These are phyloP conservation scores for Dalbergia cultrata DNA, from an alignment of 306 rosid genomes.

Conservation along the genomic window DNA sequence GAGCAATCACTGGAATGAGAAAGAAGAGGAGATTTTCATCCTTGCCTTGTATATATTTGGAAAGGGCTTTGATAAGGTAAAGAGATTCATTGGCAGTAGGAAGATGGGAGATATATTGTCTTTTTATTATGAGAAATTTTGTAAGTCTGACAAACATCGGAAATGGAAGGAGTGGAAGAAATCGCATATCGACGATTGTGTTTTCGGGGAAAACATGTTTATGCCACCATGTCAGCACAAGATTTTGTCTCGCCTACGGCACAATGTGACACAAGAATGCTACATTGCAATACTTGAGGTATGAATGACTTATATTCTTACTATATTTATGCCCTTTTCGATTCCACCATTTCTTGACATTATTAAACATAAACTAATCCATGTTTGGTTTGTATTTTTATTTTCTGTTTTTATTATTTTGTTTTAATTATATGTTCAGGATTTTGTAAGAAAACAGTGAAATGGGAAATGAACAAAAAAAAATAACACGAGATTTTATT, in stretches of 20 bases:
- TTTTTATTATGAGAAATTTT: conserved; percentile 73
- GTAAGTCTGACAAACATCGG: conserved; percentile 52
- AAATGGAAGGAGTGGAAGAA: conserved; percentile 65
- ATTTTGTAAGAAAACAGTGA: too few species aligned
- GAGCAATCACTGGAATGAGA: conserved; percentile 54
- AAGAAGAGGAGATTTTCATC: conserved; percentile 64
- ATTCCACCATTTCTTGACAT: background rate
- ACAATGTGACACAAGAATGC: conserved; percentile 51
- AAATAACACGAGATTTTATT: too few species aligned
- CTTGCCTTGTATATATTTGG: conserved; percentile 75
- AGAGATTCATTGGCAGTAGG: conserved; percentile 63
- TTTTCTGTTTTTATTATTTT: too few species aligned
- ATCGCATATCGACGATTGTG: conserved; percentile 49
- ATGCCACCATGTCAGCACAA: conserved; percentile 65
- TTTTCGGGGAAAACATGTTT: conserved; percentile 62
- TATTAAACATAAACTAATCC: background rate
- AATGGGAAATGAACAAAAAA: too few species aligned
- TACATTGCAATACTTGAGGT: conserved; percentile 58
- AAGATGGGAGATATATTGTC: conserved; percentile 58
- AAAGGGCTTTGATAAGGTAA: conserved; percentile 58
- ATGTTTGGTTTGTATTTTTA: too few species aligned
- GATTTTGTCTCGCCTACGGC: conserved; percentile 65
- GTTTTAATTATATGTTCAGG: too few species aligned
- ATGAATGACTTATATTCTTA: conserved; percentile 18
- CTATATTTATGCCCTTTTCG: background rate